Base-by-base conservation (phyloP, 2,329 filamentous ascomycete species). In the Neurospora crassa region DNA sequence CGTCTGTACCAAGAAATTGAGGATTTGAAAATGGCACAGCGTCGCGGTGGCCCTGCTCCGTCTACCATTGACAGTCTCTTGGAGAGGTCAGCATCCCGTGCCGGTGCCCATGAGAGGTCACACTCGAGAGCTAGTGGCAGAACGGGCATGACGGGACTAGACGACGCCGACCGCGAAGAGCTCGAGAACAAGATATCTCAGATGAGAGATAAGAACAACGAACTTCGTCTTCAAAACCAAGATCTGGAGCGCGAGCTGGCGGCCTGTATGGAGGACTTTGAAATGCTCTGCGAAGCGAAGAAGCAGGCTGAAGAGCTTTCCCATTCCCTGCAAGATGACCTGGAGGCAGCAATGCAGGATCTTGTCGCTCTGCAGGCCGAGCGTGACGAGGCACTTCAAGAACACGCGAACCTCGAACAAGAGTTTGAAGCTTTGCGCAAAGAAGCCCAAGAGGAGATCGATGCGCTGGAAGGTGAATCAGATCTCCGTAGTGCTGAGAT, bases 1-100 rank as follows among this genome's bases (percentile, higher is more conserved):
- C 89, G 94, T 5, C 85, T 99, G 10, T 97, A 98, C 80, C 93
- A 97, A 78, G 95, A 99, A 79, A 98, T 98, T 74, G 96, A 99
- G 81, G 94, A 97, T 73, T 85, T 99, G 73, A 99, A 98, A 82
- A 89, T 98, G 76, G 89, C 92, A 1, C 91, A 94, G 75, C 90
- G 94, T 70, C 90, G 93, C 74, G 89, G 88, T 40, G 91, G 87
- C 75, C 78, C 84, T 4, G 85, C 86, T 0, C 85, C 87, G 0
- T 89, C 88, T 0, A 88, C 93, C 1, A 90, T 95, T 6, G 96
- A 98, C 78, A 97, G 94, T 79, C 91, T 98, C 63, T 88, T 98
- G 41, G 96, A 98, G 72, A 89, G 96, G n/a, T 97, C 95, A 0
- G 93, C 94, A 14, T 97, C 95, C 3, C 90, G 95, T 59, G 90